Evolutionary conservation across 2,329 filamentous ascomycete genomes (phyloP), one percentile per base, ranked within the genome.

Genomic region (Fusarium sarcochroum): DNA sequence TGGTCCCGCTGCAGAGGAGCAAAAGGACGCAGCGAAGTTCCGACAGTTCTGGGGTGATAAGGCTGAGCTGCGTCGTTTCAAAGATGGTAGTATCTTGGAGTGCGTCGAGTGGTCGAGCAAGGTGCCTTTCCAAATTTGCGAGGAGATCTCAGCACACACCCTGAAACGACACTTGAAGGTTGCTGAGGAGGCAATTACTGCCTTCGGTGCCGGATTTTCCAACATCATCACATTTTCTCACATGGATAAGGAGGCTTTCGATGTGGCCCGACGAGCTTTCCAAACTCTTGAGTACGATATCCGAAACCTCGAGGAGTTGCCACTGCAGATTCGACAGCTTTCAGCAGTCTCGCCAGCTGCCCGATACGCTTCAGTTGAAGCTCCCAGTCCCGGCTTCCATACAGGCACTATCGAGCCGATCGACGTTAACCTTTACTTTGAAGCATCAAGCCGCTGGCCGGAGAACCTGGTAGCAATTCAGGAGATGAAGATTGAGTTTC

Each of bases 31-130:
- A 23, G 89, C 90, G 11, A 86, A 86, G 32, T 99, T 98, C 78
- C 92, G 93, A 35, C 88, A 90, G 34, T 98, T 99, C 77, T 99
- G 97, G 96, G 96, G 95, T 8, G 91, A 95, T 11, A 97, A 96
- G 77, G 89, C 96, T 2, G 96, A 99, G 78, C 85, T 99, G 45
- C 89, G 96, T 68, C 92, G 96, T 20, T 99, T 99, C 84, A 97
- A 94, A 73, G 94, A 98, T 75, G 96, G 96, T 21, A 95, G 91
- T 72, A 98, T 99, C 69, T 85, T 94, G 10, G 97, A 99, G 79
- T 97, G 93, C 74, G 83, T 98, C 30, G 90, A 97, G 20, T 99
- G 96, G 96, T 85, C 85, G 3, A 87, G 90, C 68, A 85, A 87
- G 55, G 83, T 86, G 2, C 82, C 89, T 2, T 82, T 85, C 4